Base-by-base conservation (phyloP, 495 filamentous ascomycete genomes). In the Penicillium mononematosum region DNA sequence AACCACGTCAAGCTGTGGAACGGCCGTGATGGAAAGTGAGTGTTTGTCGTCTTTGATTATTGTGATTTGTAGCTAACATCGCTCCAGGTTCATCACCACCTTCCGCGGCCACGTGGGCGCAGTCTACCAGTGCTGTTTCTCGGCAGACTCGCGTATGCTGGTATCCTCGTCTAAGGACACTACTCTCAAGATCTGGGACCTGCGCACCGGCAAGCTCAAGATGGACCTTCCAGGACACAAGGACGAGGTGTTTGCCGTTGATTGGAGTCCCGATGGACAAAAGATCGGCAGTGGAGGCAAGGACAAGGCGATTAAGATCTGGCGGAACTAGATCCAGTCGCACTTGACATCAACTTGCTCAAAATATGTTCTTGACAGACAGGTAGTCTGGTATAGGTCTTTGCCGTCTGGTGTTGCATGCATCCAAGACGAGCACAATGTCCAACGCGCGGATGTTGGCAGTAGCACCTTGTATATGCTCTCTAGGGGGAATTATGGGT, bases 181-280 rank as follows among this genome's bases (percentile, higher is more conserved):
- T 7, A 99, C 95, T 1, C 71, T 98, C 31, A 98, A 98, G 70
- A 86, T 93, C 5, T 97, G 93, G 91, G 90, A 95, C 68, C 85
- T 94, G 49, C 79, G 87, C 45, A 92, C 84, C 1, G 90, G 88
- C 12, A 96, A 93, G 66, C 71, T 98, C 53, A 81, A 83, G 57
- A 87, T 81, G 64, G 92, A 99, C 80, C 79, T 99, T 25, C 92
- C 92, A 0, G 95, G 94, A 5, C 95, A 99, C 72, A 82, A 90
- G 67, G 95, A 96, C 62, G 92, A 98, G 74, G 94, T 98, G 10
- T 96, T 88, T 75, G 90, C 90, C 1, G 88, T 96, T 17, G 92
- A 96, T 69, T 96, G 92, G 92, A 88, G 85, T 67, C 85, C 89
- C 11, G 91, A 96, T 71, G 92, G 92, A 22, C 77, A 87, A 53